Evolutionary conservation across 2,329 filamentous ascomycete genomes (phyloP).

Genomic region (Penicillium sp.): DNA sequence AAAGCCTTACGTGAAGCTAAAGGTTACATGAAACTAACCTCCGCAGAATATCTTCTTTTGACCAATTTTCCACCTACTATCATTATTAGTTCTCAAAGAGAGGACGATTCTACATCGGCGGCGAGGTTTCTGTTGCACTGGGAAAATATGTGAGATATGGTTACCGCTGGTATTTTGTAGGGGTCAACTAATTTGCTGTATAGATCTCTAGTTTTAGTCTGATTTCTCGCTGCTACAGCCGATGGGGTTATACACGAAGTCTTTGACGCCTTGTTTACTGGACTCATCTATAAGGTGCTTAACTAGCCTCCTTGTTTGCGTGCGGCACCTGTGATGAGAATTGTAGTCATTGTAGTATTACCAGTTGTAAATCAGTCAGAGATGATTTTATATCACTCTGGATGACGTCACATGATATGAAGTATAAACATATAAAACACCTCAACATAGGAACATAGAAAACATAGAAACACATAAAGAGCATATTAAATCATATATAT

Average conservation of each 20-base stretch:
- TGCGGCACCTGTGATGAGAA: constrained; percentile 42
- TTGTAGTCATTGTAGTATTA: constrained; percentile 4
- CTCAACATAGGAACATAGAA: no score
- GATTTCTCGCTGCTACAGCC: constrained; percentile 60
- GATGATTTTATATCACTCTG: no score
- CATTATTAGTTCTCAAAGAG: constrained; percentile 3
- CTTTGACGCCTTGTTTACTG: constrained; percentile 53
- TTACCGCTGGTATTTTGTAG: background rate
- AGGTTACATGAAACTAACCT: no score
- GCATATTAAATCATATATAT: no score
- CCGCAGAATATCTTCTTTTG: no score
- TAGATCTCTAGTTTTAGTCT: constrained; percentile 41
- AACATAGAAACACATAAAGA: no score
- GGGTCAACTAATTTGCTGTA: background rate
- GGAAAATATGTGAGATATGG: constrained; percentile 13
- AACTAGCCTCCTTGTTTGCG: constrained; percentile 47
- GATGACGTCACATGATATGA: no score
- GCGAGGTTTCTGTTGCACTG: constrained; percentile 17
- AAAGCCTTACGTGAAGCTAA: no score
- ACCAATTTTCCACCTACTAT: no score
- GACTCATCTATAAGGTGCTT: constrained; percentile 59
- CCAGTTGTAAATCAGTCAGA: no score
- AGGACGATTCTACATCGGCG: constrained; percentile 16
- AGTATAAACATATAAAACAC: no score
- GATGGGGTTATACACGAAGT: constrained; percentile 64